phyloP scores from a whole-genome alignment of 2,329 filamentous ascomycete species.

The Mycocentrospora acerina region DNA sequence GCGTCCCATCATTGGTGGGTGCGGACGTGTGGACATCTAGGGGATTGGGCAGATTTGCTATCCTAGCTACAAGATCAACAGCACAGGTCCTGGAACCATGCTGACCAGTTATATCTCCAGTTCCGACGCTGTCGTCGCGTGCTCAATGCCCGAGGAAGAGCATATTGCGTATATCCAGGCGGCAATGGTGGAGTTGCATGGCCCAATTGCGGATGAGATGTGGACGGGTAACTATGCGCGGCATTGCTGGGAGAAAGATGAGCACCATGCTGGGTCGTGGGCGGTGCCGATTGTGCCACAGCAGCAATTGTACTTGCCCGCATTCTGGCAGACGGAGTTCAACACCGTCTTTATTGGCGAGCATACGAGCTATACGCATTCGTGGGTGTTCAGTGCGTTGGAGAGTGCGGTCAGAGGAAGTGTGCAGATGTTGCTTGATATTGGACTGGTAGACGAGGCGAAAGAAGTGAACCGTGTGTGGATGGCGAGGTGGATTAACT shows the following conservation, averaged over 20 bases:
- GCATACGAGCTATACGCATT: slow-evolving; percentile 68
- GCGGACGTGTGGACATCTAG: slow-evolving; percentile 59
- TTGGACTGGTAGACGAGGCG: slow-evolving; percentile 67
- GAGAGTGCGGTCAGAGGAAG: slow-evolving; percentile 64
- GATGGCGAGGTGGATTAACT: slow-evolving; percentile 66
- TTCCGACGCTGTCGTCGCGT: slow-evolving; percentile 44
- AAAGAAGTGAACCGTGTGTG: slow-evolving; percentile 62
- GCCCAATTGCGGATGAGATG: slow-evolving; percentile 56
- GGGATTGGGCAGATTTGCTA: slow-evolving; percentile 63
- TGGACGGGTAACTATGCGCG: slow-evolving; percentile 65
- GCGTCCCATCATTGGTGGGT: slow-evolving; percentile 61
- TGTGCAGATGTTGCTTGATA: slow-evolving; percentile 60
- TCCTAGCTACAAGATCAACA: slow-evolving; percentile 65
- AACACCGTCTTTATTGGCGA: slow-evolving; percentile 65
- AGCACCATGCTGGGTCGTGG: slow-evolving; percentile 62
- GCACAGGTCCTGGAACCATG: slow-evolving; percentile 57
- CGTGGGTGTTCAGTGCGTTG: slow-evolving; percentile 65
- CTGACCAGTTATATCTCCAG: slow-evolving; percentile 57
- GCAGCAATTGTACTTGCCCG: slow-evolving; percentile 66
- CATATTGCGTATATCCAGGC: slow-evolving; percentile 63
- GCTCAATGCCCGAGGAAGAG: slow-evolving; percentile 54
- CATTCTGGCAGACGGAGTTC: slow-evolving; percentile 67
- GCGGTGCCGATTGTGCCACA: slow-evolving; percentile 60
- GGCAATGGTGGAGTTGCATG: slow-evolving; percentile 65
- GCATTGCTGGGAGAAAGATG: slow-evolving; percentile 63